phyloP scores from a whole-genome alignment of 495 filamentous ascomycete species.

The Neurospora intermedia region DNA sequence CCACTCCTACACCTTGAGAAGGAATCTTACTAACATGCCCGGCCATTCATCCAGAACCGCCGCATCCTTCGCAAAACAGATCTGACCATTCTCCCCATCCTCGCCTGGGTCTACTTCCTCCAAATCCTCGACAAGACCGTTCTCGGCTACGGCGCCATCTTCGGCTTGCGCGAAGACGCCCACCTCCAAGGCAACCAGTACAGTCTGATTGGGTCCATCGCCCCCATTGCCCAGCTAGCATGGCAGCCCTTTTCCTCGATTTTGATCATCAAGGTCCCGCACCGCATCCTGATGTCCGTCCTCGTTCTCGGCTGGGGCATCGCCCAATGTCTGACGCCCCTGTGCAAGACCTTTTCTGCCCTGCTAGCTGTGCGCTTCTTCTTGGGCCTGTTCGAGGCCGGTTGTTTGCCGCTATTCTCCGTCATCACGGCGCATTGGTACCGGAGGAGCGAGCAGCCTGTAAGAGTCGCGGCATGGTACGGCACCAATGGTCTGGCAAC shows the following conservation, averaged over 20 bases:
- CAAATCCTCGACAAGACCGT: slow-evolving; percentile 56
- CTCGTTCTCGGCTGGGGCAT: slow-evolving; percentile 53
- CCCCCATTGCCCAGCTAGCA: slow-evolving; percentile 51
- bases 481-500: slow-evolving; percentile 52
- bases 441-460: slow-evolving; percentile 48
- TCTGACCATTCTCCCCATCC: slow-evolving; percentile 42
- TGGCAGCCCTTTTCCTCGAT: slow-evolving; percentile 58
- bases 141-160: slow-evolving; percentile 52
- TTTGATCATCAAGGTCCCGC: slow-evolving; percentile 56
- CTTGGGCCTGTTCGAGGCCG: slow-evolving; percentile 52
- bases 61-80: slow-evolving; percentile 54
- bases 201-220: slow-evolving; percentile 50
- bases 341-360: slow-evolving; percentile 36
- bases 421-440: slow-evolving; percentile 53
- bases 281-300: slow-evolving; percentile 50
- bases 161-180: slow-evolving; percentile 47
- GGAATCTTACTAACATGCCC: neutral
- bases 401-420: slow-evolving; percentile 50
- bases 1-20: no score
- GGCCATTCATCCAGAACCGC: slow-evolving; percentile 24
- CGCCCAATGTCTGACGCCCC: slow-evolving; percentile 45
- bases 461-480: slow-evolving; percentile 57
- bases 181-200: slow-evolving; percentile 48
- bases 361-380: slow-evolving; percentile 49
- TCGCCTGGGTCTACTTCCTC: slow-evolving; percentile 56